Percentiles rank a stretch among this genome's conserved stretches.
Evolutionary conservation across 441 rosid species (phyloP).

Genomic region (Adansonia madagascariensis): DNA sequence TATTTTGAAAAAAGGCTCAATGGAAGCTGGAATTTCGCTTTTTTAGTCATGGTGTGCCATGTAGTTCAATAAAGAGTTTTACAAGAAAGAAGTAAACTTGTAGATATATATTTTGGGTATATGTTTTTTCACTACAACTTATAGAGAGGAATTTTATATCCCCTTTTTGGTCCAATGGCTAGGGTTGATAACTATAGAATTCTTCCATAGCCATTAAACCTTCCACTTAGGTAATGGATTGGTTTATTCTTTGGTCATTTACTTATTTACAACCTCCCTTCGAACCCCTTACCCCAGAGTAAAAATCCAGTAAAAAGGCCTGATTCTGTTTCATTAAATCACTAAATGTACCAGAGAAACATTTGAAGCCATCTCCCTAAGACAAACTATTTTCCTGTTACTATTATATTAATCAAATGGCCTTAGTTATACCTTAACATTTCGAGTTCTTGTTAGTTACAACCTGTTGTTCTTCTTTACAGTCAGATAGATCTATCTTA

Average conservation of each 20-base stretch:
- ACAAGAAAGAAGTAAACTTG: background rate
- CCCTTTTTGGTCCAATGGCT: background rate
- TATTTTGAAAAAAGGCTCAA: background rate
- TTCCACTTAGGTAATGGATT: background rate
- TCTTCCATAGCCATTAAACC: background rate
- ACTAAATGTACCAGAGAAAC: background rate
- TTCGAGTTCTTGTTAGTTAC: background rate
- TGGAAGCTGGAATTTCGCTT: background rate
- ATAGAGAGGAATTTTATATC: background rate
- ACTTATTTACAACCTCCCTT: background rate
- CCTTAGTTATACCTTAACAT: background rate
- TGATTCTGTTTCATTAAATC: background rate
- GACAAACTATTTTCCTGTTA: background rate
- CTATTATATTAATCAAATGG: slow-evolving; percentile 1
- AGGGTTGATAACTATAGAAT: background rate
- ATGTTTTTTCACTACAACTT: background rate
- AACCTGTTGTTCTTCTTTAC: slow-evolving; percentile 14
- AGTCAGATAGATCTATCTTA: slow-evolving; percentile 45
- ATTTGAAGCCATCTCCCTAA: background rate
- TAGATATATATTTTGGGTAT: background rate
- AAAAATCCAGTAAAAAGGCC: background rate
- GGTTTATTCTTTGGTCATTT: background rate
- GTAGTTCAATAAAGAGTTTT: background rate
- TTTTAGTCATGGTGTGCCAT: background rate
- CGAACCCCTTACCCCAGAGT: background rate